phyloP scores from a whole-genome alignment of 768 basidiomycete species.

The Lanmaoa rubissima region DNA sequence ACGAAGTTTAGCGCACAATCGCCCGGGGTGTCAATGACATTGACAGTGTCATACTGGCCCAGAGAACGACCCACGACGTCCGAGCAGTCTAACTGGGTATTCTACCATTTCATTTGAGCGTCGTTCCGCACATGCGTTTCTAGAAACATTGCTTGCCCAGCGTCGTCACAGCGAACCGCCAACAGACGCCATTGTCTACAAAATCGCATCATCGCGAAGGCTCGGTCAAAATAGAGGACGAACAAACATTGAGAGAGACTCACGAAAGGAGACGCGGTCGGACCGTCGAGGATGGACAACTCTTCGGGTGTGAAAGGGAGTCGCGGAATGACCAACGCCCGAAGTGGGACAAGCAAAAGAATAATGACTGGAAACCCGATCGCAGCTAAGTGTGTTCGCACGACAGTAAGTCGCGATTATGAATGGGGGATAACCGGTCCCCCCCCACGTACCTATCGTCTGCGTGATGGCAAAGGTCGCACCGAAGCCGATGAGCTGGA shows the following conservation, averaged over 20 bases:
- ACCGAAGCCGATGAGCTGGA: slow-evolving; percentile 83
- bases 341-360: slow-evolving; percentile 74
- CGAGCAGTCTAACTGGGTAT: too few species aligned
- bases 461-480: slow-evolving; percentile 90
- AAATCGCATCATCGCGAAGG: neutral
- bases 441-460: slow-evolving; percentile 61
- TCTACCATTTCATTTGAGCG: too few species aligned
- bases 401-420: neutral
- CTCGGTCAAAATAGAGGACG: too few species aligned
- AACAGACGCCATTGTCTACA: slow-evolving; percentile 45
- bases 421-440: neutral
- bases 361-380: slow-evolving; percentile 92
- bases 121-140: too few species aligned
- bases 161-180: slow-evolving; percentile 30
- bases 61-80: too few species aligned
- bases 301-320: slow-evolving; percentile 78
- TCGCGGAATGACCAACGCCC: slow-evolving; percentile 67
- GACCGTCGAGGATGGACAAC: slow-evolving; percentile 81
- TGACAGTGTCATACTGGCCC: too few species aligned
- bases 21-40: too few species aligned
- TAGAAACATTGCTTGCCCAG: neutral
- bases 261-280: slow-evolving; percentile 85
- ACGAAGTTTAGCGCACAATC: too few species aligned
- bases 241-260: slow-evolving; percentile 32
- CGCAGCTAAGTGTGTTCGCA: slow-evolving; percentile 50